These are phyloP conservation scores for Termitomyces sp. DNA, from an alignment of 768 basidiomycete genomes.

Conservation along the genomic window DNA sequence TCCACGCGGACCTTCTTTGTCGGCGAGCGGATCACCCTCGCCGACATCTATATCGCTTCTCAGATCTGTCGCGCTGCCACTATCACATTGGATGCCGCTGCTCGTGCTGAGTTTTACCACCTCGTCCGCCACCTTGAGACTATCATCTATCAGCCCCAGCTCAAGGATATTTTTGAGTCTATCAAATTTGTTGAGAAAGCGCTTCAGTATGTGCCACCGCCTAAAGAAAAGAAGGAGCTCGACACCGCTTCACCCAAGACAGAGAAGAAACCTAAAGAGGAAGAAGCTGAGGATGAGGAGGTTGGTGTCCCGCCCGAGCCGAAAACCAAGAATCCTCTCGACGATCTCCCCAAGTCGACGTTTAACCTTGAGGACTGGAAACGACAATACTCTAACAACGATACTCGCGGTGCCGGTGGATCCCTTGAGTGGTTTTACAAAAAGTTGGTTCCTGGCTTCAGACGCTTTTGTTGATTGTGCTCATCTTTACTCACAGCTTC, in stretches of 20 bases:
- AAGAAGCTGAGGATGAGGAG: slow-evolving; percentile 82
- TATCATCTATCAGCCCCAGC: slow-evolving; percentile 73
- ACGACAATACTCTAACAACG: slow-evolving; percentile 95
- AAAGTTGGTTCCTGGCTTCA: slow-evolving; percentile 47
- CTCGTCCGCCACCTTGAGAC: slow-evolving; percentile 83
- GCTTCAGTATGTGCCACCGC: slow-evolving; percentile 62
- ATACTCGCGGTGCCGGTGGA: slow-evolving; percentile 81
- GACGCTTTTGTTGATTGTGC: background rate
- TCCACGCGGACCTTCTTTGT: slow-evolving; percentile 81
- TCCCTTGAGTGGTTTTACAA: slow-evolving; percentile 95
- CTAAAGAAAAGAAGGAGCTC: slow-evolving; percentile 69
- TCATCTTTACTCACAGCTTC: slow-evolving; percentile 44
- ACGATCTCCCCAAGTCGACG: slow-evolving; percentile 79
- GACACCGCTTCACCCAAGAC: slow-evolving; percentile 52
- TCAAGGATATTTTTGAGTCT: slow-evolving; percentile 61
- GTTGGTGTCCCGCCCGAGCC: slow-evolving; percentile 66
- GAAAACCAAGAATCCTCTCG: slow-evolving; percentile 92
- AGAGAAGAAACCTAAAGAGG: slow-evolving; percentile 80
- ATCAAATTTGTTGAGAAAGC: slow-evolving; percentile 63
- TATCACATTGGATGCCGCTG: slow-evolving; percentile 57
- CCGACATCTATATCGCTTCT: slow-evolving; percentile 71
- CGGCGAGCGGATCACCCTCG: slow-evolving; percentile 90
- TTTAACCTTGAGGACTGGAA: slow-evolving; percentile 97
- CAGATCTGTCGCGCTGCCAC: slow-evolving; percentile 45
- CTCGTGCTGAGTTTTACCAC: slow-evolving; percentile 66